phyloP scores from a whole-genome alignment of 345 rosid genomes.

The Lepidium didymum region DNA sequence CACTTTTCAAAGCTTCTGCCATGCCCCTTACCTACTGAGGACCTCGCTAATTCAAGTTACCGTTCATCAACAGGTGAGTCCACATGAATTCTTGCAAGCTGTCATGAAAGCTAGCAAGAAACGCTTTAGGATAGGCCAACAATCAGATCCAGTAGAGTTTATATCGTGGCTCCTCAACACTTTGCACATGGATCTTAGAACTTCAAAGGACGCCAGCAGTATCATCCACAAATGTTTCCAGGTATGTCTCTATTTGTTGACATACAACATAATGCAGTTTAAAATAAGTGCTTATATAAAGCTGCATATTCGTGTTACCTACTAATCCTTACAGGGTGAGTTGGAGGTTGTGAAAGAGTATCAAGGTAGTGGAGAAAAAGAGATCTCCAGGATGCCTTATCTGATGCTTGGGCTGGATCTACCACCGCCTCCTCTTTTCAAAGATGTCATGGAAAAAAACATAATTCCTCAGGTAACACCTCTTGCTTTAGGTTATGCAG shows the following conservation, averaged over 20 bases:
- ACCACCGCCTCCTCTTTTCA: constrained; percentile 96
- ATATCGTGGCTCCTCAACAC: constrained; percentile 97
- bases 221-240: constrained; percentile 88
- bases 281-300: not conserved
- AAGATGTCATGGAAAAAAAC: constrained; percentile 98
- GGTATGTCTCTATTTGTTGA: constrained; percentile 35
- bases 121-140: constrained; percentile 75
- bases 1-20: not conserved
- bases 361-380: constrained; percentile 46
- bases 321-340: constrained; percentile 53
- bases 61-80: constrained; percentile 69
- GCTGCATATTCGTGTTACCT: not conserved
- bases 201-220: constrained; percentile 57
- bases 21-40: not conserved
- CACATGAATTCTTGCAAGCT: constrained; percentile 97
- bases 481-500: not conserved
- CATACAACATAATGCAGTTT: not conserved
- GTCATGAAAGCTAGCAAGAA: constrained; percentile 95
- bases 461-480: constrained; percentile 86
- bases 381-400: constrained; percentile 80
- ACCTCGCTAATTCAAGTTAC: not conserved
- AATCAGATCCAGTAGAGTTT: constrained; percentile 94
- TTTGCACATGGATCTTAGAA: constrained; percentile 64
- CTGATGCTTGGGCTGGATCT: constrained; percentile 97
- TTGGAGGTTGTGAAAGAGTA: constrained; percentile 78